phyloP scores from a whole-genome alignment of 345 rosid genomes.

The Iberis pinnata region DNA sequence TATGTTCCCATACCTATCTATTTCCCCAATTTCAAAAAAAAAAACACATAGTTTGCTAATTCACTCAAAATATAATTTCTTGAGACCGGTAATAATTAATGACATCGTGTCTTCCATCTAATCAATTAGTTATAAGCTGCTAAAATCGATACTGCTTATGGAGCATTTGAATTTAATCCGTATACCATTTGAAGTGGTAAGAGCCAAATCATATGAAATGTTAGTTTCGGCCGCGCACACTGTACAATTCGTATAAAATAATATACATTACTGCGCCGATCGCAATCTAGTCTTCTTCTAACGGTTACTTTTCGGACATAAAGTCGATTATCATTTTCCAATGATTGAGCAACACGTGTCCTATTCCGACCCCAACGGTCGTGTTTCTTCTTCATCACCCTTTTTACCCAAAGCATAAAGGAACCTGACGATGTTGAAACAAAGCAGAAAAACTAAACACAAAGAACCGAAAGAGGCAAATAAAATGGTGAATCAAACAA shows the following conservation, averaged over 20 bases:
- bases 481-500: constrained; percentile 12
- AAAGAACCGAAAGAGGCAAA: constrained; percentile 2
- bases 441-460: not conserved
- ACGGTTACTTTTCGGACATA: constrained; percentile 29
- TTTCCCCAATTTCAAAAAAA: too few species aligned
- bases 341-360: not conserved
- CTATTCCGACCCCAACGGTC: constrained; percentile 24
- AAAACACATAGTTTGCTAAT: too few species aligned
- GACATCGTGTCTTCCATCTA: too few species aligned
- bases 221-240: constrained; percentile 17
- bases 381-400: constrained; percentile 14
- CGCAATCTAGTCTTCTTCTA: constrained; percentile 8
- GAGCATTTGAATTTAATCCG: too few species aligned
- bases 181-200: too few species aligned
- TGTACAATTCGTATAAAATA: too few species aligned
- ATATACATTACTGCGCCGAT: constrained; percentile 15
- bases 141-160: too few species aligned
- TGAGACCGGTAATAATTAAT: too few species aligned
- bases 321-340: not conserved
- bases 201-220: not conserved
- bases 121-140: too few species aligned
- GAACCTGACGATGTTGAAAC: too few species aligned
- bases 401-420: constrained; percentile 7
- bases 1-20: too few species aligned
- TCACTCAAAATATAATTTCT: too few species aligned